Conservation (phyloP, 257 asterid species). For the Rhazya stricta region DNA sequence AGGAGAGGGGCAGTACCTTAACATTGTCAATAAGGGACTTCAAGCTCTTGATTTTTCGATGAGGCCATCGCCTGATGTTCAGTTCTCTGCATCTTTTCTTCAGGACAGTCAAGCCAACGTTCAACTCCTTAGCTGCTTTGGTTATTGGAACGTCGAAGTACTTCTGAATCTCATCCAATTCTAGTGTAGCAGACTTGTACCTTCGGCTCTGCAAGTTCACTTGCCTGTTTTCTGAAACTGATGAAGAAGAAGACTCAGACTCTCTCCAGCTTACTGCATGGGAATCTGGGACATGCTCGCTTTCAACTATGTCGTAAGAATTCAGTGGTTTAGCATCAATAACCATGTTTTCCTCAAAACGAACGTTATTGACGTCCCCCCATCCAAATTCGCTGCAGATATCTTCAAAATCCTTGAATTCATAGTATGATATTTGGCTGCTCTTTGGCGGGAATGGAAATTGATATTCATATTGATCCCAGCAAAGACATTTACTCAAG, state of each 20-base stretch:
- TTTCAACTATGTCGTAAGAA: background rate
- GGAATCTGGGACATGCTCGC: background rate
- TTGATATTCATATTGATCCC: conserved; percentile 16
- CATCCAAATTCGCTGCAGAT: conserved; percentile 32
- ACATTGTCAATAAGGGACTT: conserved; percentile 65
- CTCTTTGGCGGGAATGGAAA: conserved; percentile 18
- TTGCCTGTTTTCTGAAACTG: background rate
- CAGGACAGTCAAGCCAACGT: conserved; percentile 72
- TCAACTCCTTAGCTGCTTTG: conserved; percentile 67
- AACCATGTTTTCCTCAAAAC: background rate
- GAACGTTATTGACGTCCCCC: conserved; percentile 20
- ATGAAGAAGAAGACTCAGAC: background rate
- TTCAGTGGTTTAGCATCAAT: conserved; percentile 16
- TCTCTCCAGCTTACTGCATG: background rate
- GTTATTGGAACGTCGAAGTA: conserved; percentile 69
- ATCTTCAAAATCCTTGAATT: conserved; percentile 41
- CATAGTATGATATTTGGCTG: conserved; percentile 11
- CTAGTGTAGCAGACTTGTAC: conserved; percentile 36
- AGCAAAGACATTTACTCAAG: conserved; percentile 21
- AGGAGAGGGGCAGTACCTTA: conserved; percentile 39
- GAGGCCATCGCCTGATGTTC: conserved; percentile 79
- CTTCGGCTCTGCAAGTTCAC: conserved; percentile 23
- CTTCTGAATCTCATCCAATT: conserved; percentile 61
- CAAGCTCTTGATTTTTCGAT: conserved; percentile 84
- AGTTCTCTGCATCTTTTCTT: conserved; percentile 81